A percentile compares a stretch with the other conserved stretches of the same genome.
Conservation (phyloP, 2,329 filamentous ascomycete genomes). For the Pestalotiopsis sp. region DNA sequence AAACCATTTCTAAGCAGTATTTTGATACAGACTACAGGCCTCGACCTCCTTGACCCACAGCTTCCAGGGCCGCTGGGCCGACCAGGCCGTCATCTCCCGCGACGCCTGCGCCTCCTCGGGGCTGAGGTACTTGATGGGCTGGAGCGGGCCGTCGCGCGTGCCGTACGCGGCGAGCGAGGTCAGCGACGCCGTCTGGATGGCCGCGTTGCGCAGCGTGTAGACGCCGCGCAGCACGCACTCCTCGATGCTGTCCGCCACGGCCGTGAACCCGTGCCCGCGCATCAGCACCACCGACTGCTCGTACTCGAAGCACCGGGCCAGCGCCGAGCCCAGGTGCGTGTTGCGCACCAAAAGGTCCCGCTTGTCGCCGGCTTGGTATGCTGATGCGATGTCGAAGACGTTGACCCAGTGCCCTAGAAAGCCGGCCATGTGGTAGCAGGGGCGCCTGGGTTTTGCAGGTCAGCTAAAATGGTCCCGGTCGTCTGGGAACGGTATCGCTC, state of each 20-base stretch:
- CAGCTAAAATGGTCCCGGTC: not conserved
- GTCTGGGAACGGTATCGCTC: not conserved
- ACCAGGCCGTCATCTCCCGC: constrained; percentile 8
- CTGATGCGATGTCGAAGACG: constrained; percentile 31
- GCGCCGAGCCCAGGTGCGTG: constrained; percentile 30
- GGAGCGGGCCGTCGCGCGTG: constrained; percentile 6
- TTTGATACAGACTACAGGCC: constrained; percentile 6
- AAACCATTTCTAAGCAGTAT: constrained; percentile 2
- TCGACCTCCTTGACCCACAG: constrained; percentile 13
- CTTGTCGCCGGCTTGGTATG: constrained; percentile 25
- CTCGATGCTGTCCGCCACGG: constrained; percentile 35
- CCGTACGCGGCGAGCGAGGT: constrained; percentile 12
- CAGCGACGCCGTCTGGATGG: constrained; percentile 39
- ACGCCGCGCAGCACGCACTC: constrained; percentile 40
- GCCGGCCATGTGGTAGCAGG: constrained; percentile 42
- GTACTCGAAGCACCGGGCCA: constrained; percentile 33
- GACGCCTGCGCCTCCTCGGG: constrained; percentile 11
- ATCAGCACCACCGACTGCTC: constrained; percentile 40
- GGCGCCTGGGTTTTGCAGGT: constrained; percentile 16
- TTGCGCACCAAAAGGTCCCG: constrained; percentile 39
- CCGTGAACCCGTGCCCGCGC: constrained; percentile 45
- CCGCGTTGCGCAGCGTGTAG: constrained; percentile 44
- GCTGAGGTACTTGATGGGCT: constrained; percentile 12
- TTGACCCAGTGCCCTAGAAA: constrained; percentile 38
- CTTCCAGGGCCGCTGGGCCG: constrained; percentile 8